These are phyloP conservation scores for Tardiomyces depauwii DNA, from an alignment of 1,139 yeast species.

Conservation along the genomic window DNA sequence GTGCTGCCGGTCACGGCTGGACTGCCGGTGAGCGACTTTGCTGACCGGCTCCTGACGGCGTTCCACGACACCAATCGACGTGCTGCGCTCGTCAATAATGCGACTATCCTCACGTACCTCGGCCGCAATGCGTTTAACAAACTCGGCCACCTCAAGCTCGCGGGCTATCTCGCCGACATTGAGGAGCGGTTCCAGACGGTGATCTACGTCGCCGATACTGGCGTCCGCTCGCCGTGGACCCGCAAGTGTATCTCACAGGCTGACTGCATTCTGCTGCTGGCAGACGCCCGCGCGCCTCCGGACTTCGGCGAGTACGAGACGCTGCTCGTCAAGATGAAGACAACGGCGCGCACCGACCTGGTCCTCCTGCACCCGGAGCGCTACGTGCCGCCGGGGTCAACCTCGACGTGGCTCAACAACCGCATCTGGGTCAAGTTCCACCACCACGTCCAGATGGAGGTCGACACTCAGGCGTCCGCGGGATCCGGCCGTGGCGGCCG, in stretches of 20 bases:
- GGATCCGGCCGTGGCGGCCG: background rate
- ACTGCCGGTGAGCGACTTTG: slow-evolving; percentile 78
- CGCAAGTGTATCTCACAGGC: slow-evolving; percentile 90
- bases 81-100: slow-evolving; percentile 71
- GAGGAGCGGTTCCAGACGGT: slow-evolving; percentile 85
- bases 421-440: slow-evolving; percentile 89
- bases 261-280: slow-evolving; percentile 58
- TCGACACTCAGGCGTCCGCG: slow-evolving; percentile 3
- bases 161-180: slow-evolving; percentile 82
- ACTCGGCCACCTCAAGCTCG: slow-evolving; percentile 68
- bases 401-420: slow-evolving; percentile 72
- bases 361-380: slow-evolving; percentile 77
- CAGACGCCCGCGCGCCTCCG: slow-evolving; percentile 46
- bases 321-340: slow-evolving; percentile 58
- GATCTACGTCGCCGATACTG: slow-evolving; percentile 79
- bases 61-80: slow-evolving; percentile 61
- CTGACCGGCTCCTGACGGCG: slow-evolving; percentile 56
- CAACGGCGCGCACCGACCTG: slow-evolving; percentile 82
- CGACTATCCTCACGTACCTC: slow-evolving; percentile 64
- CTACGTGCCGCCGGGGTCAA: slow-evolving; percentile 73
- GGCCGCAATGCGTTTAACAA: slow-evolving; percentile 94
- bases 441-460: slow-evolving; percentile 60
- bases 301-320: slow-evolving; percentile 81
- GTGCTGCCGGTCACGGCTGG: slow-evolving; percentile 71
- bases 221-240: slow-evolving; percentile 81